phyloP scores from a whole-genome alignment of 768 basidiomycete species.

The Chlorophyllum brunneum region DNA sequence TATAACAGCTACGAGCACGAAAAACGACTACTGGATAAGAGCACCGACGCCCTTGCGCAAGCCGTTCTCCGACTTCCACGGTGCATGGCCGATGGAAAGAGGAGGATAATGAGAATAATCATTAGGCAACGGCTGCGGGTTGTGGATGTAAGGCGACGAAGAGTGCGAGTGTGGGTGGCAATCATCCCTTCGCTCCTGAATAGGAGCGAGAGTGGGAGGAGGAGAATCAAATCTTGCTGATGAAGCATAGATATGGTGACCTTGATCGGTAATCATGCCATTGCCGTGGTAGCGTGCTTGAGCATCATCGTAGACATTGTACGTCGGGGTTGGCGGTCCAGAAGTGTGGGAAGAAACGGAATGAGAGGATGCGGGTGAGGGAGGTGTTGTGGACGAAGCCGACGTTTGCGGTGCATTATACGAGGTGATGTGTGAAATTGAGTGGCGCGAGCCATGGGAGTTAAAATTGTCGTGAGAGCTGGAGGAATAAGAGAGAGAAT shows the following conservation, averaged over 20 bases:
- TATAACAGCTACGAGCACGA: not conserved
- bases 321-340: slow-evolving; percentile 41
- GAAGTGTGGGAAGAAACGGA: slow-evolving; percentile 42
- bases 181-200: slow-evolving; percentile 40
- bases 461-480: slow-evolving; percentile 26
- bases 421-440: slow-evolving; percentile 55
- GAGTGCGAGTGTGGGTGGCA: slow-evolving; percentile 26
- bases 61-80: slow-evolving; percentile 44
- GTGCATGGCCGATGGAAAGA: slow-evolving; percentile 33
- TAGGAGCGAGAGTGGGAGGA: slow-evolving; percentile 53
- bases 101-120: slow-evolving; percentile 41
- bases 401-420: slow-evolving; percentile 27
- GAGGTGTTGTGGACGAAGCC: slow-evolving; percentile 33
- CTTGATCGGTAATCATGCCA: slow-evolving; percentile 24
- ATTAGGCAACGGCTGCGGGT: slow-evolving; percentile 32
- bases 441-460: slow-evolving; percentile 48
- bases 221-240: slow-evolving; percentile 43
- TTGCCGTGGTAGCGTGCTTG: slow-evolving; percentile 35
- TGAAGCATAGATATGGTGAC: slow-evolving; percentile 17
- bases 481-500: slow-evolving; percentile 24
- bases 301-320: slow-evolving; percentile 43
- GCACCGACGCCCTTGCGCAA: slow-evolving; percentile 40
- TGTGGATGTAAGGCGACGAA: slow-evolving; percentile 36
- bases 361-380: slow-evolving; percentile 50
- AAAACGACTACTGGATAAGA: slow-evolving; percentile 27